phyloP scores from a whole-genome alignment of 352 stramenopile genomes.

The Phytophthora rubi region DNA sequence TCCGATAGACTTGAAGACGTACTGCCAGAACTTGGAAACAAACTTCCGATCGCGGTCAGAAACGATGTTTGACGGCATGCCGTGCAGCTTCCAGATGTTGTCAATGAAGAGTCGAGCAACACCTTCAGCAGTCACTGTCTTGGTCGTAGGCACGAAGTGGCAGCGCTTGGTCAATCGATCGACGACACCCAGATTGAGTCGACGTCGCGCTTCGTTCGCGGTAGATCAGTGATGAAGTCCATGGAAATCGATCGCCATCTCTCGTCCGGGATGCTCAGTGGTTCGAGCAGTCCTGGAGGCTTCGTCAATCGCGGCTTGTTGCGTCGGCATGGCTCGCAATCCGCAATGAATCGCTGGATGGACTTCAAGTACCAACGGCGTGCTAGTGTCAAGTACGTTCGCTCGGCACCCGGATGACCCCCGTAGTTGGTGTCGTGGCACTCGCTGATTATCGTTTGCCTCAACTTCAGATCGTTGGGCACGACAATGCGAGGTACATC shows the following conservation, averaged over 20 bases:
- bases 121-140: slow-evolving; percentile 2
- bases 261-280: slow-evolving; percentile 14
- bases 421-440: too few species aligned
- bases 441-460: too few species aligned
- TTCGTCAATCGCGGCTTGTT: background rate
- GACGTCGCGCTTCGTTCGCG: background rate
- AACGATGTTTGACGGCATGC: too few species aligned
- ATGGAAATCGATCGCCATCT: slow-evolving; percentile 12
- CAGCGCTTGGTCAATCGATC: slow-evolving; percentile 16
- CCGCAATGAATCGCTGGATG: slow-evolving; percentile 8
- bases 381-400: background rate
- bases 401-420: too few species aligned
- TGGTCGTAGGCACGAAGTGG: background rate
- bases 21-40: too few species aligned
- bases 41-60: too few species aligned
- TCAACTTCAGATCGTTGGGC: too few species aligned
- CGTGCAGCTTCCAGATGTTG: too few species aligned
- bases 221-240: slow-evolving; percentile 17
- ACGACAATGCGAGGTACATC: too few species aligned
- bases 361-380: slow-evolving; percentile 10
- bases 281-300: background rate
- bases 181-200: slow-evolving; percentile 12
- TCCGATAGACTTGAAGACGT: too few species aligned
- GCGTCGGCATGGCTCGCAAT: slow-evolving; percentile 1
- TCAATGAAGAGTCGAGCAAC: background rate